These are phyloP conservation scores for Durusdinium trenchii DNA, from an alignment of 73 alveolate genomes.

Conservation along the genomic window DNA sequence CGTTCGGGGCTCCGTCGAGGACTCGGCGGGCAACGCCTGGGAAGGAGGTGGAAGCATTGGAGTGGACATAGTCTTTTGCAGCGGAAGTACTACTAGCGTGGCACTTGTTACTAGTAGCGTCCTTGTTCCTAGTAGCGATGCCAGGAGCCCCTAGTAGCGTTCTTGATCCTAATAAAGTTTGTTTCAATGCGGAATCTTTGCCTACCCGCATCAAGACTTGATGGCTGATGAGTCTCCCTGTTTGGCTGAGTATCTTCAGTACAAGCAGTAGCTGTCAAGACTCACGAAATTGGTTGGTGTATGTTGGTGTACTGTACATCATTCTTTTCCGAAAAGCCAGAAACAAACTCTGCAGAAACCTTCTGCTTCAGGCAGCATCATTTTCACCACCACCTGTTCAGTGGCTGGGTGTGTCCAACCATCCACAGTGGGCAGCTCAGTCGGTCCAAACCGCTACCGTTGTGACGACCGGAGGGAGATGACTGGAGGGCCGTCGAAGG, in stretches of 20 bases:
- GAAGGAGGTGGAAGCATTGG: not conserved
- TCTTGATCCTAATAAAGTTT: not conserved
- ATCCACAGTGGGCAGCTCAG: too few species aligned
- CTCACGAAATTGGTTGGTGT: not conserved
- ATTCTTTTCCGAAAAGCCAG: not conserved
- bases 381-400: constrained; percentile 23
- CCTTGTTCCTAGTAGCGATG: not conserved
- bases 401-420: not conserved
- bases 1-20: too few species aligned
- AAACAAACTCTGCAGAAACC: not conserved
- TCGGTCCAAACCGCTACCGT: too few species aligned
- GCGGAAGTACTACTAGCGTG: not conserved
- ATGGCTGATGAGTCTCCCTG: not conserved
- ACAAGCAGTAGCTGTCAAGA: not conserved
- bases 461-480: too few species aligned
- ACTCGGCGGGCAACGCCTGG: constrained; percentile 23
- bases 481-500: too few species aligned
- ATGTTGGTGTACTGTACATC: not conserved
- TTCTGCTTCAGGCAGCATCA: constrained; percentile 23
- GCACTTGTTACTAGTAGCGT: not conserved
- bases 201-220: not conserved
- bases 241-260: not conserved
- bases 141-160: too few species aligned
- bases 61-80: not conserved
- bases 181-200: not conserved